A percentile compares a stretch with the other conserved stretches of the same genome.
phyloP scores from a whole-genome alignment of 805 yeast species.

The Maudiozyma saulgeensis region DNA sequence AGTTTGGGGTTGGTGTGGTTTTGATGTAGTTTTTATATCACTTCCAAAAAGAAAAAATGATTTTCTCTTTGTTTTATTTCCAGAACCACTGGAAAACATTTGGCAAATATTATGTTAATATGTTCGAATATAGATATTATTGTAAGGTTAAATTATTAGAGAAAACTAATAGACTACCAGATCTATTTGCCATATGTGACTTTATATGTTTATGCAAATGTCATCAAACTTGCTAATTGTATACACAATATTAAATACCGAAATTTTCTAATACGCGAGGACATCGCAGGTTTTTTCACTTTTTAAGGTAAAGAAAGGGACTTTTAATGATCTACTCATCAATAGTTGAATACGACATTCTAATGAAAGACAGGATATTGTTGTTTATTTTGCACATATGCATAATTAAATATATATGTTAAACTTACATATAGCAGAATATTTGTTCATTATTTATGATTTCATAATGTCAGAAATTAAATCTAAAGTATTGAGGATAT shows the following conservation, averaged over 20 bases:
- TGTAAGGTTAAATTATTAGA: neutral
- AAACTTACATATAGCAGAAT: too few species aligned
- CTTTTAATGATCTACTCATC: too few species aligned
- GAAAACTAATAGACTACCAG: neutral
- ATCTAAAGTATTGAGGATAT: slow-evolving; percentile 22
- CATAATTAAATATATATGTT: neutral
- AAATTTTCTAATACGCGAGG: too few species aligned
- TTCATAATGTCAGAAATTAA: slow-evolving; percentile 12
- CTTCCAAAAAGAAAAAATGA: slow-evolving; percentile 18
- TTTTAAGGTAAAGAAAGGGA: too few species aligned
- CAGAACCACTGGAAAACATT: slow-evolving; percentile 13
- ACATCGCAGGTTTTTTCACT: too few species aligned
- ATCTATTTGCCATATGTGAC: neutral
- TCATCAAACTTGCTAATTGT: neutral
- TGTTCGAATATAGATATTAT: neutral
- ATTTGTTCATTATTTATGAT: neutral
- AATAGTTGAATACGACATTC: neutral
- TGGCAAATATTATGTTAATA: neutral
- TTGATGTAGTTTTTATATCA: slow-evolving; percentile 10
- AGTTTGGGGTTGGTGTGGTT: neutral
- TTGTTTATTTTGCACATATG: neutral
- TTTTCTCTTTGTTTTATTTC: slow-evolving; percentile 10
- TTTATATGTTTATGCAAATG: neutral
- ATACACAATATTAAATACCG: too few species aligned
- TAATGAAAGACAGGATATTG: neutral